These are phyloP conservation scores for Suillus sp. DNA, from an alignment of 768 basidiomycete species.

Conservation along the genomic window DNA sequence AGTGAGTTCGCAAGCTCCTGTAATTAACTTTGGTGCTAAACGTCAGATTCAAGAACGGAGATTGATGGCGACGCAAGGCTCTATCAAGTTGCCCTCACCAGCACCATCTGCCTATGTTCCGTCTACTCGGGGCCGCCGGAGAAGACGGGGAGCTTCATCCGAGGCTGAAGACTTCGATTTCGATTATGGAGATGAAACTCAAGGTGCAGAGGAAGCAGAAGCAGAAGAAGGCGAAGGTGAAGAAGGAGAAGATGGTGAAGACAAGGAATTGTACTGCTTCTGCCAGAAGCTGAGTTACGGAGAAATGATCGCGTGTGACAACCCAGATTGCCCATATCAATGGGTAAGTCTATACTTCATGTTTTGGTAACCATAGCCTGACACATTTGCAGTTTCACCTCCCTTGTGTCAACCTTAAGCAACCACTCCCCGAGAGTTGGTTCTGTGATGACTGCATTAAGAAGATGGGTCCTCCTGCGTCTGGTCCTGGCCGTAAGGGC, in stretches of 20 bases:
- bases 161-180: slow-evolving; percentile 38
- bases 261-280: slow-evolving; percentile 62
- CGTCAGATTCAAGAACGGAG: slow-evolving; percentile 29
- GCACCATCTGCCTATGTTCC: slow-evolving; percentile 34
- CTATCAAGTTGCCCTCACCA: slow-evolving; percentile 39
- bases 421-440: slow-evolving; percentile 59
- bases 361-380: slow-evolving; percentile 17
- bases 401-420: slow-evolving; percentile 57
- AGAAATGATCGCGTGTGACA: slow-evolving; percentile 70
- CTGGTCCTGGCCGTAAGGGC: slow-evolving; percentile 39
- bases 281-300: slow-evolving; percentile 66
- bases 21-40: slow-evolving; percentile 11
- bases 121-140: slow-evolving; percentile 35
- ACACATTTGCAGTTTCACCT: slow-evolving; percentile 55
- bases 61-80: slow-evolving; percentile 29
- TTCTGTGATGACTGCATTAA: slow-evolving; percentile 57
- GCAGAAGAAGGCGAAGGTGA: slow-evolving; percentile 42
- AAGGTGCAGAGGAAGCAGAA: slow-evolving; percentile 33
- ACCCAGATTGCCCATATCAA: slow-evolving; percentile 56
- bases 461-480: slow-evolving; percentile 36
- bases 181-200: slow-evolving; percentile 35
- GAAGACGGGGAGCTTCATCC: slow-evolving; percentile 38
- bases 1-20: slow-evolving; percentile 20
- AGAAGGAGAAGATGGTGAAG: slow-evolving; percentile 54
- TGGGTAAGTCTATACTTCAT: slow-evolving; percentile 47